Evolutionary conservation across 2,329 filamentous ascomycete species (phyloP).

Genomic region (Pseudopithomyces maydicus): DNA sequence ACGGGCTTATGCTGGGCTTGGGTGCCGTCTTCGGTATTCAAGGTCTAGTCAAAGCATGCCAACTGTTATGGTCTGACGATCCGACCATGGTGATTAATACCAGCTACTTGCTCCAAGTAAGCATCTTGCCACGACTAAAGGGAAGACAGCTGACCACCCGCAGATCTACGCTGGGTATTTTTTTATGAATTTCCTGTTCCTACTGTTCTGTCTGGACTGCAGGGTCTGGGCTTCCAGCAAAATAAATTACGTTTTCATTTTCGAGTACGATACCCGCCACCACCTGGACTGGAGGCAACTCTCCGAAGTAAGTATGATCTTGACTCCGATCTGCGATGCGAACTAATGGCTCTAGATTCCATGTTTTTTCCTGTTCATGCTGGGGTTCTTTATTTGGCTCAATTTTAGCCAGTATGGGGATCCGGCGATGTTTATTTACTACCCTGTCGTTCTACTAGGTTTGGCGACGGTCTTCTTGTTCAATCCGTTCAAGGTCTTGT

Average conservation of each 20-base stretch:
- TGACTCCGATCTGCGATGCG: rapidly evolving
- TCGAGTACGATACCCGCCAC: conserved; percentile 89
- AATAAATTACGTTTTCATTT: conserved; percentile 96
- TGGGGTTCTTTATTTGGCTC: conserved; percentile 84
- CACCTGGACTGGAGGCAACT: conserved; percentile 89
- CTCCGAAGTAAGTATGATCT: conserved; percentile 64
- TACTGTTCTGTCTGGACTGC: conserved; percentile 85
- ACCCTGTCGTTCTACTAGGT: conserved; percentile 78
- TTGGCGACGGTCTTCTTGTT: conserved; percentile 73
- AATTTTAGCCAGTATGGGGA: conserved; percentile 78
- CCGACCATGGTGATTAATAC: conserved; percentile 36
- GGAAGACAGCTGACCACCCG: conserved; percentile 34
- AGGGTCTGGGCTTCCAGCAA: conserved; percentile 81
- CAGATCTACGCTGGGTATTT: conserved; percentile 94
- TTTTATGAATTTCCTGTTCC: conserved; percentile 76
- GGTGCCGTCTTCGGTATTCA: conserved; percentile 52
- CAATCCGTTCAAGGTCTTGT: conserved; percentile 74
- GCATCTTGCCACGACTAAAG: conserved; percentile 59
- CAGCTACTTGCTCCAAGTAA: conserved; percentile 66
- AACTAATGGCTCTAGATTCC: conserved; percentile 63
- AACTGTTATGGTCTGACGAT: conserved; percentile 35
- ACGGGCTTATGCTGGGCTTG: conserved; percentile 53
- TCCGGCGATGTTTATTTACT: conserved; percentile 78
- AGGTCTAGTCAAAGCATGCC: conserved; percentile 47
- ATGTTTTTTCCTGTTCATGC: conserved; percentile 75